These are phyloP conservation scores for Penicillium sp. DNA, from an alignment of 2,329 filamentous ascomycete species.

Conservation along the genomic window DNA sequence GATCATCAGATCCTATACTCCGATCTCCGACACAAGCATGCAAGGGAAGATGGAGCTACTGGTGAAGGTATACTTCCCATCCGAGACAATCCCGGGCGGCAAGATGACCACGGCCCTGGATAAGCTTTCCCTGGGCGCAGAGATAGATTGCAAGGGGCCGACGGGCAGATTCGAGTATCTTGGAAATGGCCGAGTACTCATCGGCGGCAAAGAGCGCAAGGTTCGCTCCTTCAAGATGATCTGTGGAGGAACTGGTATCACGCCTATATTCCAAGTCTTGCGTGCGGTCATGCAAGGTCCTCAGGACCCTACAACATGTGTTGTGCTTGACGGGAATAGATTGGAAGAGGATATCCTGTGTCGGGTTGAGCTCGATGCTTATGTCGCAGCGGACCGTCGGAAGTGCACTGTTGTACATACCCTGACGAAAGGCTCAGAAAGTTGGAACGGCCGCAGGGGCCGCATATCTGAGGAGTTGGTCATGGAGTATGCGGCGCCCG, in stretches of 20 bases:
- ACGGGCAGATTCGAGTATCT: constrained; percentile 80
- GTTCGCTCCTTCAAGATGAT: constrained; percentile 77
- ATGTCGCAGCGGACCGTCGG: constrained; percentile 50
- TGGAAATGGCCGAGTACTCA: constrained; percentile 58
- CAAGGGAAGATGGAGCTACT: constrained; percentile 67
- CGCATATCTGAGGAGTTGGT: constrained; percentile 62
- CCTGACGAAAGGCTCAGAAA: constrained; percentile 58
- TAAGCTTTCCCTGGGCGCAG: constrained; percentile 63
- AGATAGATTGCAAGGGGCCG: constrained; percentile 81
- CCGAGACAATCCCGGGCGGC: constrained; percentile 57
- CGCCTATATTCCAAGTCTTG: constrained; percentile 83
- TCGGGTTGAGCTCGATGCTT: constrained; percentile 63
- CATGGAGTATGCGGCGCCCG: constrained; percentile 50
- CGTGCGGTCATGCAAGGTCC: constrained; percentile 65
- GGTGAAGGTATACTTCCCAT: constrained; percentile 74
- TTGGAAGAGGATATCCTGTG: constrained; percentile 78
- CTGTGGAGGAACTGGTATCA: constrained; percentile 82
- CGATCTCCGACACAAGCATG: constrained; percentile 62
- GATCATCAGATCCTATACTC: constrained; percentile 83
- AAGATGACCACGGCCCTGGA: constrained; percentile 80
- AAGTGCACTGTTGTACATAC: constrained; percentile 65
- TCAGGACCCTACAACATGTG: constrained; percentile 61
- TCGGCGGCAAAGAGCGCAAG: constrained; percentile 54
- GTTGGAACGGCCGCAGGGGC: constrained; percentile 66
- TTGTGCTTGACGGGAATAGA: constrained; percentile 75